Evolutionary conservation across 164 flowering plant species (phyloP).

Genomic region (Aristolochia contorta): DNA sequence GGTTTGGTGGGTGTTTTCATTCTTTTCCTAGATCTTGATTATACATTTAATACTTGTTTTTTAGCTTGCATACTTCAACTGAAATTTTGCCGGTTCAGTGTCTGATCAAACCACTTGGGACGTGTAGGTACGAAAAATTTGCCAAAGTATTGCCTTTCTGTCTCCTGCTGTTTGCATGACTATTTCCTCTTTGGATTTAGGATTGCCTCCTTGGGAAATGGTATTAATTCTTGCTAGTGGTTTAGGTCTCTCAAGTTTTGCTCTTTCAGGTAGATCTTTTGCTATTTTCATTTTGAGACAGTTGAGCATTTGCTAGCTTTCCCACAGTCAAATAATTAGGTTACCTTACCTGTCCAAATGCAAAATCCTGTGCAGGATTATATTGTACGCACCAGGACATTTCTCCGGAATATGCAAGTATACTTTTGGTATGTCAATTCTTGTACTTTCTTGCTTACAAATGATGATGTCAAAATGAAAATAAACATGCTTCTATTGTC

Average conservation of each 20-base stretch:
- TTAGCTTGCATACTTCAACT: background rate
- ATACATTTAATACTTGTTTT: too few relatives aligned
- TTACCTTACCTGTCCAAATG: too few relatives aligned
- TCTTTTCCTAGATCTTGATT: too few relatives aligned
- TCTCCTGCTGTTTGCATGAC: conserved; percentile 93
- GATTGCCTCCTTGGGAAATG: conserved; percentile 83
- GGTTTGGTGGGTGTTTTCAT: too few relatives aligned
- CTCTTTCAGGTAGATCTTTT: conserved; percentile 59
- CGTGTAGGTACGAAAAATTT: conserved; percentile 79
- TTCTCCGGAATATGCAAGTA: conserved; percentile 92
- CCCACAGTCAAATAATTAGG: background rate
- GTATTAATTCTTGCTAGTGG: conserved; percentile 78
- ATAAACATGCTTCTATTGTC: background rate
- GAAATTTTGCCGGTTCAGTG: background rate
- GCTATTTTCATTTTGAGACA: background rate
- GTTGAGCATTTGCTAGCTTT: background rate
- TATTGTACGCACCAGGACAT: conserved; percentile 98
- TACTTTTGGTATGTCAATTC: conserved; percentile 66
- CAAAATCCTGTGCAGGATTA: conserved; percentile 42
- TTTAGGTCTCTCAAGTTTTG: conserved; percentile 93
- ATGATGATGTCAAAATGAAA: background rate
- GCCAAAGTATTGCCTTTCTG: conserved; percentile 85
- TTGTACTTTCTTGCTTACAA: background rate
- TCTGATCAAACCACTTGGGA: conserved; percentile 4
- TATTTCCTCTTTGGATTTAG: conserved; percentile 73